Evolutionary conservation across 805 yeast genomes (phyloP), one percentile per base, ranked within the genome.

Genomic region (Starmerella sp.): DNA sequence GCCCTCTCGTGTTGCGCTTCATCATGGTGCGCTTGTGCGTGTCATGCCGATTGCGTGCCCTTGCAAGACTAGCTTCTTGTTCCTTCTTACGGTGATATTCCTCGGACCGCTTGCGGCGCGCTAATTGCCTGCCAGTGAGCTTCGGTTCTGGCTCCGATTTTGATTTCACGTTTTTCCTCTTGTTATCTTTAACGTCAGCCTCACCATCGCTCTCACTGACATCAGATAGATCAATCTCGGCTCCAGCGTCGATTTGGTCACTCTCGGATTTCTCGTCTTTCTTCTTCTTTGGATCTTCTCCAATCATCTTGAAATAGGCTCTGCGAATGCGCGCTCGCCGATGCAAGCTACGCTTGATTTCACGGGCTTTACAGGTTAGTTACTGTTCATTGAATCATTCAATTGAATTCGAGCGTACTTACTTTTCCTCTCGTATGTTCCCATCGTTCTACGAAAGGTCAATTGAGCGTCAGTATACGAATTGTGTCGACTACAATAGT

Each of bases 271-370:
- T 48, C 17, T 28, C 41, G 3, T 44, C 36, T 36, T 34, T 47
- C 41, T 44, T 31, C 46, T 48, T 32, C 22, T 54, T 83, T 10
- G 77, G 73, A 5, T 69, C 60, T 50, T 77, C 76, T 1, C 90
- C 95, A 42, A 88, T 67, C 53, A 87, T 73, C 67, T 89, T 88
- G 73, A 86, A 82, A 65, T 90, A 90, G 50, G 79, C 81, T 68
- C 83, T 86, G 72, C 87, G 80, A 60, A 90, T 76, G 63, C 93
- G 77, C 13, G 96, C 86, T 58, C 88, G 78, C 65, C 88, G 95
- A 0, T 79, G 77, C 60, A 90, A 76, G 11, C 93, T 83, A 64
- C 77, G 78, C 63, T 84, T 83, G 63, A 90, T 90, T 57, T 88
- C 96, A 53, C 78, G 76, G 15, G 72, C 74, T 65, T 7, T 22